Conservation (phyloP, 192 early-diverging fungal species). For the Backusella westeae region DNA sequence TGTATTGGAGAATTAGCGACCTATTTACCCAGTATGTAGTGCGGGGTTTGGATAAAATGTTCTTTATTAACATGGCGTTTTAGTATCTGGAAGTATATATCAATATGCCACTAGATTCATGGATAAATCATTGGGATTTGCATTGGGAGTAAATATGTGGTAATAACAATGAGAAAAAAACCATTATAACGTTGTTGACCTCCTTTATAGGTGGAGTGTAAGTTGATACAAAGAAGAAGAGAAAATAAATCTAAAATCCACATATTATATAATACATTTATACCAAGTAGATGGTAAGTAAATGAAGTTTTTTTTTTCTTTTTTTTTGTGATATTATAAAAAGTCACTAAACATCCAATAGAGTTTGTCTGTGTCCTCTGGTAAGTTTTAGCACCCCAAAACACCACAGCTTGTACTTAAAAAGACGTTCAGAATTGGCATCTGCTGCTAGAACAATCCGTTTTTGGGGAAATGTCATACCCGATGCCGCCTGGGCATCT, state of each 20-base stretch:
- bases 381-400: too few species aligned
- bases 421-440: slow-evolving; percentile 48
- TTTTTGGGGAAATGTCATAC: slow-evolving; percentile 50
- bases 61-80: background rate
- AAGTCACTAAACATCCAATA: too few species aligned
- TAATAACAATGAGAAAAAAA: background rate
- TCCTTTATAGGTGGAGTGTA: slow-evolving; percentile 11
- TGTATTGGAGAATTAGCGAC: slow-evolving; percentile 87
- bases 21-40: slow-evolving; percentile 55
- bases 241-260: background rate
- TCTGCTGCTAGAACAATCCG: slow-evolving; percentile 81
- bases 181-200: background rate
- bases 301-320: slow-evolving; percentile 48
- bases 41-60: background rate
- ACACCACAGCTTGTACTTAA: too few species aligned
- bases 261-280: too few species aligned
- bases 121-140: slow-evolving; percentile 73
- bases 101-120: slow-evolving; percentile 71
- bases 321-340: too few species aligned
- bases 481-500: slow-evolving; percentile 41
- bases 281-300: slow-evolving; percentile 21
- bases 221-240: background rate
- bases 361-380: too few species aligned
- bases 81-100: slow-evolving; percentile 66
- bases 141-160: slow-evolving; percentile 71